phyloP scores from a whole-genome alignment of 371 early-diverging fungal genomes.

The Entomophthora muscae region DNA sequence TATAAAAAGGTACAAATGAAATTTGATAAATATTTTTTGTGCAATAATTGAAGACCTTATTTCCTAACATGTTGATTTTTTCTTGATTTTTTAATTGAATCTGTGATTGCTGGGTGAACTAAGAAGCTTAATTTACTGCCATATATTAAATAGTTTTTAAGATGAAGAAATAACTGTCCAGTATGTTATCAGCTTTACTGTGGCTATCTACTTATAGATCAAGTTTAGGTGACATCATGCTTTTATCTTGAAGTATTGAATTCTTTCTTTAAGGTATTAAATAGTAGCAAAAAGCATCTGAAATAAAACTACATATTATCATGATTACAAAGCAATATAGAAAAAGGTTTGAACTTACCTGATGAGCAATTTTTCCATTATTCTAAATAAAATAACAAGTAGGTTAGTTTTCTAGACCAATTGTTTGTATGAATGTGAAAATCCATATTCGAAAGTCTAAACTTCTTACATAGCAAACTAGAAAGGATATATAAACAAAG shows the following conservation, averaged over 20 bases:
- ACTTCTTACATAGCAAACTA: too few species aligned
- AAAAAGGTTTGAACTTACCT: slow-evolving; percentile 17
- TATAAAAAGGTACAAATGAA: neutral
- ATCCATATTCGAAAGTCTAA: neutral
- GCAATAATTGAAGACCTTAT: neutral
- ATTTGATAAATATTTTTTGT: neutral
- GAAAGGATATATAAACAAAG: slow-evolving; percentile 10
- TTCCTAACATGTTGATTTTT: too few species aligned
- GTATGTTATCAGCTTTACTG: too few species aligned
- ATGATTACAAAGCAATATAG: neutral
- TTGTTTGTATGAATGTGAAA: neutral
- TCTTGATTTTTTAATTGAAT: too few species aligned
- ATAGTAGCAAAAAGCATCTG: too few species aligned
- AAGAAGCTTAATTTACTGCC: neutral
- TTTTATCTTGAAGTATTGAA: too few species aligned
- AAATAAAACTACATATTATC: too few species aligned
- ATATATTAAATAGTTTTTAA: neutral
- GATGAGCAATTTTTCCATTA: slow-evolving; percentile 59
- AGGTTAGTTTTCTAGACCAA: neutral
- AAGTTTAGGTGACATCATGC: too few species aligned
- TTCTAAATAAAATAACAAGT: slow-evolving; percentile 26
- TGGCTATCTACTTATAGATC: too few species aligned
- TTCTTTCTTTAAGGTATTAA: too few species aligned
- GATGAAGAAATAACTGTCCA: neutral
- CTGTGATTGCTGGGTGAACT: neutral